Percentiles rank a stretch among this genome's conserved stretches.
phyloP scores from a whole-genome alignment of 2,329 filamentous ascomycete genomes.

The Cladosporium velox region DNA sequence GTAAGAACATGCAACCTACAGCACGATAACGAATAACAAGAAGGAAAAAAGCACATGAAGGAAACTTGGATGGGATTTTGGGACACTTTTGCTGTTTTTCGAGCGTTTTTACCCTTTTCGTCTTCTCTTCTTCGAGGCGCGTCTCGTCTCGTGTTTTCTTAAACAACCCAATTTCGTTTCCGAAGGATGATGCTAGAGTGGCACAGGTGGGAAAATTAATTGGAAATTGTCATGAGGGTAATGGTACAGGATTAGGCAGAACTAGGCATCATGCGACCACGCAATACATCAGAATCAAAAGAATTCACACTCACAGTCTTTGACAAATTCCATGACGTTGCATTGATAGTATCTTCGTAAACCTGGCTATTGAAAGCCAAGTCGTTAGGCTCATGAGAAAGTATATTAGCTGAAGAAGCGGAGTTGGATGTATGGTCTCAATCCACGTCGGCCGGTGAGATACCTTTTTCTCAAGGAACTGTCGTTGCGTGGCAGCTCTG shows the following conservation, averaged over 20 bases:
- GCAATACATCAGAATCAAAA: conserved; percentile 16
- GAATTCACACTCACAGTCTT: neutral
- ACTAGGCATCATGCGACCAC: conserved; percentile 12
- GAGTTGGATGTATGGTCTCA: no score
- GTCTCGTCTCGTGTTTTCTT: conserved; percentile 5
- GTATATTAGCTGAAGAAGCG: no score
- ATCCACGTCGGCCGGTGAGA: no score
- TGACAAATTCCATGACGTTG: neutral
- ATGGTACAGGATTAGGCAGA: neutral
- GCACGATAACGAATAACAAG: conserved; percentile 19
- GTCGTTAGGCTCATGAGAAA: no score
- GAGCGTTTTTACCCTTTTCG: conserved; percentile 12
- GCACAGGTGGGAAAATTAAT: neutral
- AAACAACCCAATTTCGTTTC: neutral
- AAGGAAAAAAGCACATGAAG: conserved; percentile 9
- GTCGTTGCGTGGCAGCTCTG: no score
- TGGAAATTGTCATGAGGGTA: neutral
- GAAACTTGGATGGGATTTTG: conserved; percentile 7
- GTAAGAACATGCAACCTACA: conserved; percentile 28
- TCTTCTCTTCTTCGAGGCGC: conserved; percentile 11
- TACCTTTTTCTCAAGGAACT: no score
- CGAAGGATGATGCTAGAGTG: neutral
- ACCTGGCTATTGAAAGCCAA: neutral
- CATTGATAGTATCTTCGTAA: no score
- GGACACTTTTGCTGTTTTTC: conserved; percentile 20